Base-by-base conservation (phyloP, 192 early-diverging fungal genomes). In the Umbelopsis sp. region DNA sequence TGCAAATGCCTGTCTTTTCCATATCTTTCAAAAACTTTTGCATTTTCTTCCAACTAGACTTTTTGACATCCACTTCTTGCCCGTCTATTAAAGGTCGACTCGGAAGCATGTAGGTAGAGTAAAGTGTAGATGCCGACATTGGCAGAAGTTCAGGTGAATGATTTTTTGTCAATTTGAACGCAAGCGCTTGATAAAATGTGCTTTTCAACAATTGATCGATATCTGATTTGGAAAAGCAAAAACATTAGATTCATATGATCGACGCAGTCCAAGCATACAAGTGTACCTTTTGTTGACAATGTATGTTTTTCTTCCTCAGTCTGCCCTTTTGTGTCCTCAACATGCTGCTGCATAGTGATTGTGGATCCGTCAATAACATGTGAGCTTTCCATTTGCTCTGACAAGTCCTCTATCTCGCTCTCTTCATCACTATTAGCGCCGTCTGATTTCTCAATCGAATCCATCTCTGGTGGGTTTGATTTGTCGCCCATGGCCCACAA, bases 21-120 rank as follows among this genome's bases (percentile, higher is more conserved):
- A 90, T 90, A 13, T 81, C 87, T 71, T 96, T 97, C 65, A 96
- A 78, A 76, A 96, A 96, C 76, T 96, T 97, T 70, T 87, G 83
- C 35, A 92, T 69, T 80, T 97, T 96, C 78, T 97, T 97, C 82
- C 88, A 91, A 30, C 83, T 85, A 6, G 94, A 93, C 58, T 90
- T 88, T 77, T 93, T 94, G 27, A 97, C 85, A 64, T 97, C 96
- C 10, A 95, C 74, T 35, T 85, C 84, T 2, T 74, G 72, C 25
- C 79, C 79, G 0, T 67, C 71, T 7, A 82, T 90, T 1, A 27
- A 61, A 3, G 91, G 90, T 30, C 87, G 81, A 68, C 86, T 86
- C 15, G 91, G 88, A 6, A 92, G 74, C 73, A 98, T 86, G 72
- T 94, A 91, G 0, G 77, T 79, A 12, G 93, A 90, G 71, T 92